Evolutionary conservation across 2,329 filamentous ascomycete species (phyloP), one percentile per base, ranked within the genome.

Genomic region (Neopestalotiopsis sp.): DNA sequence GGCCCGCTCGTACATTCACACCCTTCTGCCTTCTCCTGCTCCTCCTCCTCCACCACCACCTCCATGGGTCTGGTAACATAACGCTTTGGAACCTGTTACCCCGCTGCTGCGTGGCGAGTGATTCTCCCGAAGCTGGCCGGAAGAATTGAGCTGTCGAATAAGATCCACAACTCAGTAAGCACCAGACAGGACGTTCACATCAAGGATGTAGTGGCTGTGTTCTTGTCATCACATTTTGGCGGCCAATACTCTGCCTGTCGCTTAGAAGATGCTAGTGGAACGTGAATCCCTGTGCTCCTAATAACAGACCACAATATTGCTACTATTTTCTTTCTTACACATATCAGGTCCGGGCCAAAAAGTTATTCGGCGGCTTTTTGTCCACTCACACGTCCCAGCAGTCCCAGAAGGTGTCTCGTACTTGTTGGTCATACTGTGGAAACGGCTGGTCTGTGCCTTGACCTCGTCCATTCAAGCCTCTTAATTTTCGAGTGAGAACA

Each of bases 211-310:
- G 45, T 53, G 45, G 45, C 45, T 53, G n/a, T 53, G 45, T 53
- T 20, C 9, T 20, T 17, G 45, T 53, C 45, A 53, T 53, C 45
- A 53, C 45, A n/a, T 53, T 3, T n/a, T 17, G 45, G 9, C 45
- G 17, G 45, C 45, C 45, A 53, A 53, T 53, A 53, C 45, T 53
- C 45, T 53, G 17, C 14, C 45, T 20, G 20, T 53, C 45, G 45
- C 45, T 53, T 53, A 53, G 45, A 53, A 53, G 45, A 53, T 53
- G 45, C 45, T 53, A 53, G 45, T 24, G n/a, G 45, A 53, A 53
- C 45, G 17, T 53, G 45, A 20, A 53, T 53, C 45, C 45, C n/a
- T n/a, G 7, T 9, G 20, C 45, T 53, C 45, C 45, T 53, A 53
- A n/a, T 53, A 38, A 38, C 34, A 38, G 45, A 14, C 7, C 20